A percentile compares a stretch with the other conserved stretches of the same genome.
Evolutionary conservation across 176 grass and related monocot genomes (phyloP).

Genomic region (Phragmites australis): DNA sequence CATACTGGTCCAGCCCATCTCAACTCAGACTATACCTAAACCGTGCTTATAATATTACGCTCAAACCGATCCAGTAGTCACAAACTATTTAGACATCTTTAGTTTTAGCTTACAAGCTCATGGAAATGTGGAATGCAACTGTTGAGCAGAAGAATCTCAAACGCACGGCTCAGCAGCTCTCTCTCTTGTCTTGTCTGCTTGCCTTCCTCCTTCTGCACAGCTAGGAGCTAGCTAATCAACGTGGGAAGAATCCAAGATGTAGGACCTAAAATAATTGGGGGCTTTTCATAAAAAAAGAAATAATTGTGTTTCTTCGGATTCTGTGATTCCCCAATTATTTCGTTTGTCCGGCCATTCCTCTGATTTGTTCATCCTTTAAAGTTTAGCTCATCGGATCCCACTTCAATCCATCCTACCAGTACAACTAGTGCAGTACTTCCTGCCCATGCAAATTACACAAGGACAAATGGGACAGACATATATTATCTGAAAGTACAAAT

Average conservation of each 20-base stretch:
- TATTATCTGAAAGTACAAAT: neutral
- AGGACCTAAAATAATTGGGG: neutral
- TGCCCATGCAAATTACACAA: neutral
- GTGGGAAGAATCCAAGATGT: neutral
- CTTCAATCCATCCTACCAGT: neutral
- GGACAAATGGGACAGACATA: neutral
- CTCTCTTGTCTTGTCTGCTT: constrained; percentile 19
- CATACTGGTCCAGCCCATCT: too few relatives aligned
- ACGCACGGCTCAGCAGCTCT: neutral
- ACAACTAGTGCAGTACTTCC: neutral
- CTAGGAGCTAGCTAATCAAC: too few relatives aligned
- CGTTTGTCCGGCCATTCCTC: neutral
- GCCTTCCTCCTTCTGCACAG: neutral
- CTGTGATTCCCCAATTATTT: neutral
- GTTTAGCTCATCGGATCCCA: neutral
- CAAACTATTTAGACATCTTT: too few relatives aligned
- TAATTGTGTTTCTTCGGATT: neutral
- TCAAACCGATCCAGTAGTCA: too few relatives aligned
- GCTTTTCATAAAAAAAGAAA: neutral
- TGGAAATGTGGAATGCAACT: neutral
- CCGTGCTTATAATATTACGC: too few relatives aligned
- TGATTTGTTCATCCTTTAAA: neutral
- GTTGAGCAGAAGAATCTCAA: neutral
- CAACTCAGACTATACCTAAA: too few relatives aligned
- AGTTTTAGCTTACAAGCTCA: neutral